Conservation (phyloP, 257 asterid species). For the Solanum tarapatanum region DNA sequence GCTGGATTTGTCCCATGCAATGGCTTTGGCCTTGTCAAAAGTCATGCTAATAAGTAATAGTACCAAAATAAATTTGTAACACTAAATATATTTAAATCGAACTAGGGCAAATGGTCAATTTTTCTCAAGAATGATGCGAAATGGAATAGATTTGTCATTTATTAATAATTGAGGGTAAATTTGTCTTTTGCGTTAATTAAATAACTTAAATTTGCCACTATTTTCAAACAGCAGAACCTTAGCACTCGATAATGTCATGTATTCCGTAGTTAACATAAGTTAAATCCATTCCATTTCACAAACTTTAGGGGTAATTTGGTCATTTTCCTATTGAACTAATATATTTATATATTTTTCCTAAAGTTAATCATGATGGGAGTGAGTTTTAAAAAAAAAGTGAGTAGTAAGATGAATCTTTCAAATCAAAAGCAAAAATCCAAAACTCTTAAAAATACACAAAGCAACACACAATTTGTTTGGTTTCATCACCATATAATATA, state of each 20-base stretch:
- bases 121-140: not conserved
- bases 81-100: not conserved
- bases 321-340: not conserved
- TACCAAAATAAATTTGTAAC: not conserved
- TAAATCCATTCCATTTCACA: not conserved
- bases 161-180: not conserved
- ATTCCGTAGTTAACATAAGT: not conserved
- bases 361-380: constrained; percentile 1
- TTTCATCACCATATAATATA: not conserved
- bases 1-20: not conserved
- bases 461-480: not conserved
- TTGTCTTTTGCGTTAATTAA: not conserved
- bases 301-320: not conserved
- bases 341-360: not conserved
- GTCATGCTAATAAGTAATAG: not conserved
- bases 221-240: not conserved
- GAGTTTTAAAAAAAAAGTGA: not conserved
- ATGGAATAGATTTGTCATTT: not conserved
- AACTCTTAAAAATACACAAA: not conserved
- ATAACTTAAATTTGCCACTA: not conserved
- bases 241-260: not conserved
- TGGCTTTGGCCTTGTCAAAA: not conserved
- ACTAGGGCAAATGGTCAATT: not conserved
- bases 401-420: not conserved
- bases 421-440: not conserved